Conservation (phyloP, 257 asterid genomes). For the Solanum chmielewskii region DNA sequence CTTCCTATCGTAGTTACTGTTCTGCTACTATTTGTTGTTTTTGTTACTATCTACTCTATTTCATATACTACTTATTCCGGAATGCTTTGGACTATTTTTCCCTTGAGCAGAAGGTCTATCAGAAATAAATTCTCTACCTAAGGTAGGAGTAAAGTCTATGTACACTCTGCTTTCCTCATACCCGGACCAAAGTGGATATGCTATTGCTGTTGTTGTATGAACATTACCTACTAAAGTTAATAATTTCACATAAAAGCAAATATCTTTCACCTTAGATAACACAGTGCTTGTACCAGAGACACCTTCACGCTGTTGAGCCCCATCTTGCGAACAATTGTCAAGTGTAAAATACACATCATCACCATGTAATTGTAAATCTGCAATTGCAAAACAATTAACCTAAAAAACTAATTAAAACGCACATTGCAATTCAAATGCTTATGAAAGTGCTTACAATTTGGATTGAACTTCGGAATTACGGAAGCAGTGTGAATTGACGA, state of each 20-base stretch:
- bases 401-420: neutral
- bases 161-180: neutral
- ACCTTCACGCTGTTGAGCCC: conserved; percentile 2
- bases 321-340: conserved; percentile 51
- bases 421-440: neutral
- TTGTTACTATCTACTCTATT: neutral
- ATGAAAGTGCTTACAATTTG: conserved; percentile 39
- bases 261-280: conserved; percentile 40
- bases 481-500: conserved; percentile 7
- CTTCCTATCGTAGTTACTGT: neutral
- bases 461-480: conserved; percentile 53
- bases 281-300: conserved; percentile 34
- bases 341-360: conserved; percentile 89
- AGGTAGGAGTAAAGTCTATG: neutral
- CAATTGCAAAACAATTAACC: neutral
- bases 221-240: neutral
- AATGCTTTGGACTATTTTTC: neutral
- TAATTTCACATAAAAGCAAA: neutral
- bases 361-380: conserved; percentile 91
- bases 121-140: neutral
- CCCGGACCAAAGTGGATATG: neutral
- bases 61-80: neutral
- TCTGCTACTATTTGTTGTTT: neutral
- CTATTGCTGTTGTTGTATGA: neutral
- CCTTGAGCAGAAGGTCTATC: neutral